Base-by-base conservation (phyloP, 1,139 yeast genomes). In the Yamadazyma sp. region DNA sequence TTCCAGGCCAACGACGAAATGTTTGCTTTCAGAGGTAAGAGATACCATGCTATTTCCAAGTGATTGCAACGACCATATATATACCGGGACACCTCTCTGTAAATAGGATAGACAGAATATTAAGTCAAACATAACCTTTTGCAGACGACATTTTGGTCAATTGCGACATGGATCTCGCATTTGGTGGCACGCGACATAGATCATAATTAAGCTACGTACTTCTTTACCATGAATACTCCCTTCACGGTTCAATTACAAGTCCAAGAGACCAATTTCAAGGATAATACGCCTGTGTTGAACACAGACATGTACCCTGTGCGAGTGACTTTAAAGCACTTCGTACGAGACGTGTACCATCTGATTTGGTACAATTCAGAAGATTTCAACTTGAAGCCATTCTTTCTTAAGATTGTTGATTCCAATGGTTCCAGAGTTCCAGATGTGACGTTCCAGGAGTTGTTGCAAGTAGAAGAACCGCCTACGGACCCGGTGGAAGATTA, bases 21-120 rank as follows among this genome's bases (percentile, higher is more conserved):
- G 38, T 89, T 87, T 60, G 97, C 92, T 17, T 78, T 90, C 61
- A 82, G 98, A 67, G 98, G 98, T 51, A 92, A 92, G 76, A 79
- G 97, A 61, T 92, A 92, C 66, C 96, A 88, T 57, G 95, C 96
- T 30, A 76, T 86, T 50, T 60, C 57, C 43, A 59, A 55, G 39
- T 66, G 52, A 43, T 5, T 8, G 13, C 20, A 10, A 5, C 8
- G 16, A 11, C 12, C 32, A 29, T 25, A 33, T 20, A n/a, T 8
- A 32, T 8, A 34, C 13, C 11, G 13, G 11, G 7, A 29, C n/a
- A n/a, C n/a, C n/a, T n/a, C 24, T 31, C 20, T 42, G 35, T 38
- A 40, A 25, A 37, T 35, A 36, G 17, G 14, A 29, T 15, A 32
- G 25, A 22, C 16, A n/a, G n/a, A n/a, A n/a, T n/a, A n/a, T n/a